Evolutionary conservation across 257 asterid species (phyloP).

Genomic region (Solanum chilense): DNA sequence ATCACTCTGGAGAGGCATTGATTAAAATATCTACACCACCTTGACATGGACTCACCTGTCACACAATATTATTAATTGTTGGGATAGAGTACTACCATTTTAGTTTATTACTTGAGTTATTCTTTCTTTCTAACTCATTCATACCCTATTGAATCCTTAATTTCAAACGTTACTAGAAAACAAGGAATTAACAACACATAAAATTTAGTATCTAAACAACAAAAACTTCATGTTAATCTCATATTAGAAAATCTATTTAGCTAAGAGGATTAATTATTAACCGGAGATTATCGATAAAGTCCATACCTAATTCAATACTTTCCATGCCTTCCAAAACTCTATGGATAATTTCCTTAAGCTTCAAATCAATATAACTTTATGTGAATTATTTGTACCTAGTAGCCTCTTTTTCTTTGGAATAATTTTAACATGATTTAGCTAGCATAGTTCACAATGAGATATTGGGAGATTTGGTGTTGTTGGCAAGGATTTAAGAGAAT

Average conservation of each 20-base stretch:
- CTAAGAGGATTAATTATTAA: not conserved
- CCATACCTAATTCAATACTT: not conserved
- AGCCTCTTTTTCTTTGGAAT: not conserved
- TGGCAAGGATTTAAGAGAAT: not conserved
- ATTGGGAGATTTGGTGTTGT: not conserved
- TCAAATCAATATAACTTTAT: not conserved
- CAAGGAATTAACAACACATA: not conserved
- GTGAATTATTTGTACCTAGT: not conserved
- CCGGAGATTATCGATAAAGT: not conserved
- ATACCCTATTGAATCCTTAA: not conserved
- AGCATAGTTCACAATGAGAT: not conserved
- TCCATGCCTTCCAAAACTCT: constrained; percentile 16
- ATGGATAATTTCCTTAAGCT: constrained; percentile 9
- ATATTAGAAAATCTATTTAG: not conserved
- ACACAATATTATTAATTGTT: not conserved
- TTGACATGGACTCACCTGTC: constrained; percentile 19
- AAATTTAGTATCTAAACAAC: not conserved
- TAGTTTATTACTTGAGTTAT: not conserved
- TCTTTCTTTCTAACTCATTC: constrained; percentile 10
- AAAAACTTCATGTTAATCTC: not conserved
- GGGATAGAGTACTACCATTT: not conserved
- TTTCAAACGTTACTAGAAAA: not conserved
- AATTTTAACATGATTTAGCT: not conserved
- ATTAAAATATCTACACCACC: constrained; percentile 33
- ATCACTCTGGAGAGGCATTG: constrained; percentile 28